Evolutionary conservation across 2,329 filamentous ascomycete species (phyloP), one percentile per base, ranked within the genome.

Genomic region (Diaporthe velutina): DNA sequence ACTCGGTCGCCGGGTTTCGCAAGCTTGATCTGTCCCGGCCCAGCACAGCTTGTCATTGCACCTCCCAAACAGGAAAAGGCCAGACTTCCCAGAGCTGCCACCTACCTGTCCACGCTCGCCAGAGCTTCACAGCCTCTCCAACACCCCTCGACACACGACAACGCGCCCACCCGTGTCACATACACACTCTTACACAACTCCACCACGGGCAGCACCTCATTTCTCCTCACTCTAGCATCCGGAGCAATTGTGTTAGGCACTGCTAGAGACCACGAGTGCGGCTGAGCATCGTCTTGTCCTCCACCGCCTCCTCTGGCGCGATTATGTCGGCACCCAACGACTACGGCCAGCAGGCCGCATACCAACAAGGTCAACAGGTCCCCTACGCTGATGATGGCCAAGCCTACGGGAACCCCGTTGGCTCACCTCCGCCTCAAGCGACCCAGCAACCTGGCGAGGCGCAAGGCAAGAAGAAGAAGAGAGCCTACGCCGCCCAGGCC

Each of bases 401-500:
- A 61, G 82, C 76, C 48, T 85, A 84, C 79, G 85, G 85, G 73
- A 81, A 79, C 70, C 83, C 85, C 72, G 77, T 83, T 61, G 81
- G 79, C 58, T 83, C 83, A 55, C 81, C 82, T 15, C 80, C 84
- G 13, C 83, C 82, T 5, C 81, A 79, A 52, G 77, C 80, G 15
- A 77, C 80, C 50, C 79, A 80, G 58, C 78, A 79, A 48, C 79
- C 80, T 73, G 81, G 78, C 57, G 80, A 84, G 40, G 87, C 88
- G 57, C 86, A 87, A 61, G 88, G 86, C 77, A 92, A 90, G 84
- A 95, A 95, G 88, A 98, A 98, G 91, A 98, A 98, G 90, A 91
- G 95, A 88, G 93, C 94, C 74, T 98, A 98, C 87, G 97, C 97
- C 72, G 95, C 95, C 74, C 94, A 97, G 84, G 96, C 96, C 60